Percentiles rank a stretch among this genome's conserved stretches.
These are phyloP conservation scores for Ascochyta clinopodiicola DNA, from an alignment of 2,329 filamentous ascomycete genomes.

Conservation along the genomic window DNA sequence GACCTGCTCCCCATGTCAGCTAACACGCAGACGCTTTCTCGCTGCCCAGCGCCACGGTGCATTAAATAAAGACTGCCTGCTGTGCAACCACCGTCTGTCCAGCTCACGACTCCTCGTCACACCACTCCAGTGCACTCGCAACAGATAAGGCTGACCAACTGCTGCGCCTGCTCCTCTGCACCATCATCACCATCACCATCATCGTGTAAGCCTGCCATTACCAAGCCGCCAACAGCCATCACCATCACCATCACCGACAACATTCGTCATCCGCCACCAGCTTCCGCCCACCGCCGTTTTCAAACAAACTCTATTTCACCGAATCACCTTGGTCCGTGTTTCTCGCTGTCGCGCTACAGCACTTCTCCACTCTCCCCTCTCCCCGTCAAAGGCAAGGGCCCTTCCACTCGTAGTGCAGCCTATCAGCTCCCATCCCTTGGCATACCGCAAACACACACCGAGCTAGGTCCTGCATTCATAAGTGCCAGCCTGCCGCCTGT, in stretches of 20 bases:
- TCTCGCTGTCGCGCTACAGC: slow-evolving; percentile 20
- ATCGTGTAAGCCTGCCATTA: slow-evolving; percentile 26
- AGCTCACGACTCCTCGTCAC: slow-evolving; percentile 20
- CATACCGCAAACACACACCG: slow-evolving; percentile 25
- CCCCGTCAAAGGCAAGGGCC: slow-evolving; percentile 25
- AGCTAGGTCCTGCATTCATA: slow-evolving; percentile 27
- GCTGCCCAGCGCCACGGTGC: slow-evolving; percentile 40
- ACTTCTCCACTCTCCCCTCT: slow-evolving; percentile 26
- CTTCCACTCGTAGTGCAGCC: slow-evolving; percentile 19
- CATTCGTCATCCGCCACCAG: slow-evolving; percentile 25
- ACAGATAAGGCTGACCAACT: slow-evolving; percentile 36
- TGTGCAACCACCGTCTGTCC: slow-evolving; percentile 21
- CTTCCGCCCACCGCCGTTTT: slow-evolving; percentile 23
- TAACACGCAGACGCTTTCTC: slow-evolving; percentile 22
- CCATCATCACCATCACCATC: slow-evolving; percentile 3
- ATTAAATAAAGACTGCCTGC: slow-evolving; percentile 36
- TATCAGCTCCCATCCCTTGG: slow-evolving; percentile 38
- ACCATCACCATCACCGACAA: too few relatives aligned
- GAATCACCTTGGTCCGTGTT: slow-evolving; percentile 24
- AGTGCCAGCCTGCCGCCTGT: slow-evolving; percentile 21
- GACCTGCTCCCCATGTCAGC: slow-evolving; percentile 29
- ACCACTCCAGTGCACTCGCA: slow-evolving; percentile 16
- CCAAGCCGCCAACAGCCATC: slow-evolving; percentile 24
- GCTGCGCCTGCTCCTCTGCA: slow-evolving; percentile 14
- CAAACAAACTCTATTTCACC: slow-evolving; percentile 15